Evolutionary conservation across 2,329 filamentous ascomycete genomes (phyloP), one percentile per base, ranked within the genome.

Genomic region (Verticillium dahliae): DNA sequence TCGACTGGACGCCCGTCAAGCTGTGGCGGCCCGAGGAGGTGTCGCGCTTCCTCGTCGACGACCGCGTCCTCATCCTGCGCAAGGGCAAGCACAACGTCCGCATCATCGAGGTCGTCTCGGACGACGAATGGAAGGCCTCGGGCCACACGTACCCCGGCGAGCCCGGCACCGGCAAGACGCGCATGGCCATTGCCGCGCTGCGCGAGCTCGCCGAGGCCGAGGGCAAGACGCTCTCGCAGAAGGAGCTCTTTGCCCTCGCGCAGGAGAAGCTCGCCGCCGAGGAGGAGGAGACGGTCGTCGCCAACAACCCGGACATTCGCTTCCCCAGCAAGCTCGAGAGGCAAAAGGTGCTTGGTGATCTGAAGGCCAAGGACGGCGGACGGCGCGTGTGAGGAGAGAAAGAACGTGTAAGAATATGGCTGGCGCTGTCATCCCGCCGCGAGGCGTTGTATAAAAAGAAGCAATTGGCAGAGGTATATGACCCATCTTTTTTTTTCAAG

Each of bases 81-180:
- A 85, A 81, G 69, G 85, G 85, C 66, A 88, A 87, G 75, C 81
- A 86, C 73, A 85, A 87, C 64, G 72, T 89, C 56, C 82, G 85
- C 56, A 80, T 88, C 65, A 77, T 89, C 59, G 78, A 87, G 72
- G 76, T 89, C 64, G 75, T 89, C 35, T 75, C 73, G 63, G 83
- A 89, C 68, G 76, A 83, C 56, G 80, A 80, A 62, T 87, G 82
- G 78, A 68, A 72, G 52, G 68, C 66, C 4, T 80, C 76, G 61
- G 84, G 84, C 34, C 62, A 75, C 64, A 73, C 73, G 18, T 87
- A 87, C 70, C 79, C 81, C 1, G 85, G 85, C 55, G 75, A 85
- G 73, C 76, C 80, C 0, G 75, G 68, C 66, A 82, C 77, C 7
- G 84, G 84, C 58, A 65, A 71, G 33, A 68, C 84, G 18, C 78